Evolutionary conservation across 2,329 filamentous ascomycete species (phyloP), one percentile per base, ranked within the genome.

Genomic region (Mollisia scopiformis): DNA sequence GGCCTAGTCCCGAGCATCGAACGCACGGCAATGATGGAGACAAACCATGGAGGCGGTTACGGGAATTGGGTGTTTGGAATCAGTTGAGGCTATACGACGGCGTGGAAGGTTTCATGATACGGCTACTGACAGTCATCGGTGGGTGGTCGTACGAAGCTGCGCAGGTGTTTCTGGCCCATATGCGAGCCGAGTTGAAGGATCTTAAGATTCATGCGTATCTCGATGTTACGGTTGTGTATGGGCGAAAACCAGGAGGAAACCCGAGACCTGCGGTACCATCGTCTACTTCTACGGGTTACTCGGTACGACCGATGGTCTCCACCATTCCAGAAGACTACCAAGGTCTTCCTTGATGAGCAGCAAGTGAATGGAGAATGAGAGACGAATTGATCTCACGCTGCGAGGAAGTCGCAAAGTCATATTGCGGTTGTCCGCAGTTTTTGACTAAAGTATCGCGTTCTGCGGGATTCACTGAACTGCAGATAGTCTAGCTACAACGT

Each of bases 191-290:
- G n/a, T 28, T 68, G 21, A 68, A 66, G 43, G 59, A 68, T 47
- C 31, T 58, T 6, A 66, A 58, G 19, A 57, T 66, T 27, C 67
- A 69, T 53, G 62, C 62, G 8, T 67, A 66, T 55, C 35, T 62
- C 7, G 54, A 55, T 19, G 61, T 66, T 41, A 65, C 62, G 4
- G 60, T 65, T 28, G 58, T 65, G 6, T 55, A 62, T 50, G 61
- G 61, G 19, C 57, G 61, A 5, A 66, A 61, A 58, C 61, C 71
- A 66, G 63, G 66, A 70, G 61, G 65, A 67, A 21, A 71, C 14
- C 21, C 50, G 13, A 28, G 31, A 6, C 46, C 46, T 23, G 4
- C 6, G 1, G 19, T n/a, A 21, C 3, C 28, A 3, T 23, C 27
- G 16, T 19, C 49, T 11, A 23, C 49, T 21, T 33, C 49, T 11